Conservation (phyloP, 2,329 filamentous ascomycete species). For the Xylariaceae sp. region DNA sequence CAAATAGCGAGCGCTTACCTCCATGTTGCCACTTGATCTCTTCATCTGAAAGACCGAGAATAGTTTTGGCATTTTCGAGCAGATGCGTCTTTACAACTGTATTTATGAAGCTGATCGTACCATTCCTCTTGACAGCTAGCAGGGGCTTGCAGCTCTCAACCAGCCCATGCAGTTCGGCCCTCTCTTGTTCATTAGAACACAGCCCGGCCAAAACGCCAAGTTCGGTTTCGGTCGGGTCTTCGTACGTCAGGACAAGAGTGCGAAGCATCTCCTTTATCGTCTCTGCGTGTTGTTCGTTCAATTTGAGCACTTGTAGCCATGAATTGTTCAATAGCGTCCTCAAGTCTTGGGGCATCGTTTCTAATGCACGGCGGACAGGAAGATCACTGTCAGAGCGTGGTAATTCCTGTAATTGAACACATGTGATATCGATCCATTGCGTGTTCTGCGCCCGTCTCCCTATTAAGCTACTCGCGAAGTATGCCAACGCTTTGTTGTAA, state of each 20-base stretch:
- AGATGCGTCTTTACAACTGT: constrained; percentile 37
- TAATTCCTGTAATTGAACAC: constrained; percentile 38
- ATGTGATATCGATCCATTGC: constrained; percentile 43
- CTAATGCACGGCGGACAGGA: constrained; percentile 36
- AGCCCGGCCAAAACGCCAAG: constrained; percentile 37
- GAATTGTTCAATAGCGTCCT: constrained; percentile 34
- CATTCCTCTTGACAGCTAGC: constrained; percentile 22
- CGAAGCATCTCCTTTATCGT: constrained; percentile 41
- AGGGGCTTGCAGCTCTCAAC: constrained; percentile 38
- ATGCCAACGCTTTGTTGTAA: constrained; percentile 40
- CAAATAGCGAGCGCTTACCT: too few species aligned
- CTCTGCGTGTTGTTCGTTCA: constrained; percentile 30
- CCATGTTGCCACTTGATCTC: constrained; percentile 41
- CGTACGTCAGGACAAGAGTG: constrained; percentile 38
- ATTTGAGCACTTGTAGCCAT: constrained; percentile 36
- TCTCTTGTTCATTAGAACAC: constrained; percentile 29
- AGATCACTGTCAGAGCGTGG: constrained; percentile 36
- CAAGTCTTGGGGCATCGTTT: constrained; percentile 38
- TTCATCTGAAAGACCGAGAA: constrained; percentile 35
- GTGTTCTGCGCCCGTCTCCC: constrained; percentile 40
- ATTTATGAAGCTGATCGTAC: constrained; percentile 31
- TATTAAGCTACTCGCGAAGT: constrained; percentile 40
- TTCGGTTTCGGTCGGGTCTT: constrained; percentile 38
- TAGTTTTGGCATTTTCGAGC: constrained; percentile 34
- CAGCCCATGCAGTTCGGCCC: constrained; percentile 32